A percentile compares a stretch with the other conserved stretches of the same genome.
phyloP scores from a whole-genome alignment of 2,329 filamentous ascomycete species.

The Ophiostoma sp. region DNA sequence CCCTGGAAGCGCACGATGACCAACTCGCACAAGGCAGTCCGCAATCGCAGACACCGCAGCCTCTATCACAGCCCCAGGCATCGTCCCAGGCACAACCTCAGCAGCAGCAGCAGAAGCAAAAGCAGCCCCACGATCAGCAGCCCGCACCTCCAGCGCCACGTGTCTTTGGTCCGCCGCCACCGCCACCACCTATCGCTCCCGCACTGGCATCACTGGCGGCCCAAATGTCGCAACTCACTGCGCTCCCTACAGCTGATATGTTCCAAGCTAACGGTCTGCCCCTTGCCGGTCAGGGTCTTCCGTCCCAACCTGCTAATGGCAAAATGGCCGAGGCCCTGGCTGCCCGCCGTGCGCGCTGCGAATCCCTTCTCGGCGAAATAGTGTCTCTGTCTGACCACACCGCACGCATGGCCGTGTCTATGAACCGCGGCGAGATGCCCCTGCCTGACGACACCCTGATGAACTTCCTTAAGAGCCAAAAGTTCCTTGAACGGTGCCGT shows the following conservation, averaged over 20 bases:
- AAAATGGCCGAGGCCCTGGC: constrained; percentile 28
- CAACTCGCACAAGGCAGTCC: constrained; percentile 17
- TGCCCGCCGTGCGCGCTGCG: constrained; percentile 32
- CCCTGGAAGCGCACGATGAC: constrained; percentile 19
- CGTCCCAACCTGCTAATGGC: constrained; percentile 22
- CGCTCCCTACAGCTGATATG: constrained; percentile 18
- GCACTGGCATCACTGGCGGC: constrained; percentile 28
- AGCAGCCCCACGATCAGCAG: neutral
- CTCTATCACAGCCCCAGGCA: neutral
- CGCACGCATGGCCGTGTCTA: constrained; percentile 43
- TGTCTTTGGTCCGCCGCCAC: constrained; percentile 31
- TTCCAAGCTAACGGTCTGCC: constrained; percentile 11
- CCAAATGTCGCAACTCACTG: constrained; percentile 24
- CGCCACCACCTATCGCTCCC: constrained; percentile 23
- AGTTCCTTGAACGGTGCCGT: constrained; percentile 31
- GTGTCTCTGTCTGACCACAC: constrained; percentile 47
- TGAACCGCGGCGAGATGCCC: constrained; percentile 34
- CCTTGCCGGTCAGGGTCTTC: neutral
- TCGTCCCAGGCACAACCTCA: neutral
- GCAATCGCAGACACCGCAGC: constrained; percentile 11
- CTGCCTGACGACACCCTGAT: constrained; percentile 29
- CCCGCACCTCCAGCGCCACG: constrained; percentile 18
- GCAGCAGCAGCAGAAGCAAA: constrained; percentile 1
- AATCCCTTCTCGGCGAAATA: constrained; percentile 41
- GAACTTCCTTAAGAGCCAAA: constrained; percentile 31